phyloP scores from a whole-genome alignment of 176 grass and related monocot species.

The Carex scoparia region DNA sequence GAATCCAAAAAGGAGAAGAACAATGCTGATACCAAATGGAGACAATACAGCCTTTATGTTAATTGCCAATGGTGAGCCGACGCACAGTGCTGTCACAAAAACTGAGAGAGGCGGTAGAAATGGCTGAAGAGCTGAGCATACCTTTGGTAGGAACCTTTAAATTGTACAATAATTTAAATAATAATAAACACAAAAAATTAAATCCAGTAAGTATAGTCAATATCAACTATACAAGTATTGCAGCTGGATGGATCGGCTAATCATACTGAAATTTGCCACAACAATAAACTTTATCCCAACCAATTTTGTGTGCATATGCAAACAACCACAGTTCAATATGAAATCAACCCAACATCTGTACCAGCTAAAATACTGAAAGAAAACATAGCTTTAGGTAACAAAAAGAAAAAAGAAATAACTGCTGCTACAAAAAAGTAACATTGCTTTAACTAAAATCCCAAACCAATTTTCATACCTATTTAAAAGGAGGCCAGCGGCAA shows the following conservation, averaged over 20 bases:
- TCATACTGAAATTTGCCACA: background rate
- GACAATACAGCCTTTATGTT: conserved; percentile 84
- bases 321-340: conserved; percentile 4
- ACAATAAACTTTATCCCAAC: background rate
- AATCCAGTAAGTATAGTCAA: background rate
- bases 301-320: background rate
- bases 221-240: background rate
- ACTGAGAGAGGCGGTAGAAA: conserved; percentile 87
- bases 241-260: background rate
- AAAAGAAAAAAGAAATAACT: background rate
- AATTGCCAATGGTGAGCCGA: conserved; percentile 91
- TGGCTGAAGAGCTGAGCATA: conserved; percentile 79
- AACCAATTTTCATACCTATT: conserved; percentile 56
- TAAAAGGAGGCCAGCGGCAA: conserved; percentile 79
- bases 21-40: conserved; percentile 65
- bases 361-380: conserved; percentile 6
- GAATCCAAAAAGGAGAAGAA: conserved; percentile 79
- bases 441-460: background rate
- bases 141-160: conserved; percentile 65
- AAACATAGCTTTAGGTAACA: background rate
- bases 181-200: background rate
- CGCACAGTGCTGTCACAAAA: conserved; percentile 93
- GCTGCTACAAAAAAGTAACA: background rate
- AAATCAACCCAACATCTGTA: conserved; percentile 1
- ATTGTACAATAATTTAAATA: background rate